Evolutionary conservation across 208 protist species (phyloP).

Genomic region (Trypanosoma mega): DNA sequence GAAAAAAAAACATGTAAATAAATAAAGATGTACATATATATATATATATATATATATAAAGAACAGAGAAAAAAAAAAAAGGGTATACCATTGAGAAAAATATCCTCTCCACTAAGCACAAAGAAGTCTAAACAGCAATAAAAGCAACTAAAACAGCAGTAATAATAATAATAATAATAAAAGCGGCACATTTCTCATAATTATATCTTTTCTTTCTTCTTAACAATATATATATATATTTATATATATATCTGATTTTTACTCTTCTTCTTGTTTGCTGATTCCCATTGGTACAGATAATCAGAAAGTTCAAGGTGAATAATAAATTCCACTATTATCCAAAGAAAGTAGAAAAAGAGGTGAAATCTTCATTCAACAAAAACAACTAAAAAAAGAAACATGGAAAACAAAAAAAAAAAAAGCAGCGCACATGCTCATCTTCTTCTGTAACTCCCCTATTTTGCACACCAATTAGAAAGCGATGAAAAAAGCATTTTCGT

Average conservation of each 20-base stretch:
- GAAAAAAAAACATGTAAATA: too few relatives aligned
- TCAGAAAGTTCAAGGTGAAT: too few relatives aligned
- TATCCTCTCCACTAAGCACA: neutral
- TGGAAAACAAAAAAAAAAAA: neutral
- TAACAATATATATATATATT: conserved; percentile 10
- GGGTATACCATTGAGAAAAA: neutral
- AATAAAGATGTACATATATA: neutral
- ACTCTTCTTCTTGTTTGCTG: too few relatives aligned
- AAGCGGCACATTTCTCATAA: neutral
- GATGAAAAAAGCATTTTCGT: too few relatives aligned
- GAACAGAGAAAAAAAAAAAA: neutral
- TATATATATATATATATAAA: neutral
- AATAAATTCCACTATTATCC: too few relatives aligned
- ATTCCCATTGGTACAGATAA: too few relatives aligned
- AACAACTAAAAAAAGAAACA: neutral
- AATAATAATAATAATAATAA: too few relatives aligned
- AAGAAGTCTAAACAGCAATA: neutral
- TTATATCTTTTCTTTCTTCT: neutral
- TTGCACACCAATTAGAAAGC: too few relatives aligned
- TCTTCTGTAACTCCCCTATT: too few relatives aligned
- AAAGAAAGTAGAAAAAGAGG: too few relatives aligned
- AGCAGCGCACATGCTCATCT: too few relatives aligned
- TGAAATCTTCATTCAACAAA: too few relatives aligned
- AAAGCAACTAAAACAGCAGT: neutral
- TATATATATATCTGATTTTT: neutral